Base-by-base conservation (phyloP, 108 stramenopile species). In the Cyclotella sp. region DNA sequence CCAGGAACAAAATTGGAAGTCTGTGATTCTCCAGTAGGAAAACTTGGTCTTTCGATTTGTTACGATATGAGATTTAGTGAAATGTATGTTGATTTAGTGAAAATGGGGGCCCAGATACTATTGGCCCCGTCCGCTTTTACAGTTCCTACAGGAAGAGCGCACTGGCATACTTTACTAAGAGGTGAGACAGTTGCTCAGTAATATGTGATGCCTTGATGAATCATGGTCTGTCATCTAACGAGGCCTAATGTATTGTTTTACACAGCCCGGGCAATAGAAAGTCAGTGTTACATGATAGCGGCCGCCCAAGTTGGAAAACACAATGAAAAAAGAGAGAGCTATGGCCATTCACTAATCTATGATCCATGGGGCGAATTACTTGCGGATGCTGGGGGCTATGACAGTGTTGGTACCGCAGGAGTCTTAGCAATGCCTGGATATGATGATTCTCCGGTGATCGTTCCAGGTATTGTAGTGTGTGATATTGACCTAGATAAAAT, bases 51-150 rank as follows among this genome's bases (percentile, higher is more conserved):
- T 13, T 79, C 97, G 0, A 97, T 90, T 19, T 99, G 98, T 83
- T 99, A 98, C 76, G 98, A 99, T 73, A 55, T 98, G 60, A 93
- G 98, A 52, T 99, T 99, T 83, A 95, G 97, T 9, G 95, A 94
- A 84, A 82, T 95, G 76, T 97, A 93, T 76, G 73, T 70, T 8
- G 60, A 76, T 15, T 68, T 97, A 6, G 86, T 90, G 5, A 51
- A 80, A 27, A 66, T 67, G 34, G 93, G 94, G 15, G 93, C 93
- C 0, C 78, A 97, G 68, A 76, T 98, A 44, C 43, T 99, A 27
- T 79, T 98, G 67, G 86, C 94, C 14, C 98, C 98, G 14, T 86
- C 87, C 15, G 98, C 98, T 15, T 99, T 99, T 76, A 99, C 97
- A 4, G 89, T 96, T 3, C 95, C 95, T 12, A 99, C 98, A n/a